Conservation (phyloP, 2,329 filamentous ascomycete species). For the Ustilaginoidea virens region DNA sequence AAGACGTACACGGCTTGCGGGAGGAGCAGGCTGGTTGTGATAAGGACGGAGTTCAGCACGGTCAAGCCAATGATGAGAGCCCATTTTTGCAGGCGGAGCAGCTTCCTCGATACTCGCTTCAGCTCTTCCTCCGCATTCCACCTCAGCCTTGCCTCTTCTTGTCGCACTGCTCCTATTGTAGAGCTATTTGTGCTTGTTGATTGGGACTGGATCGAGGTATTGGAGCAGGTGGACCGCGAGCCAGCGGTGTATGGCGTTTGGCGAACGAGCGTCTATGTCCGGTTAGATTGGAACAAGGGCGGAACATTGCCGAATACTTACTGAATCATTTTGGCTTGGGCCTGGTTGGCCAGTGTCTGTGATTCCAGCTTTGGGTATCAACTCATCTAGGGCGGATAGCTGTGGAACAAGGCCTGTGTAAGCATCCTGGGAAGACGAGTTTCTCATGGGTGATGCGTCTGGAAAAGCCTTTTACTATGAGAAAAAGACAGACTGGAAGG, state of each 20-base stretch:
- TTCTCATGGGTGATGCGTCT: no score
- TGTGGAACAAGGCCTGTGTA: no score
- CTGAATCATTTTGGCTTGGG: no score
- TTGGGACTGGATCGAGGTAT: conserved; percentile 8
- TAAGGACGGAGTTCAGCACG: conserved; percentile 19
- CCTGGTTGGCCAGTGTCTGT: no score
- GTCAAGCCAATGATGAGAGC: conserved; percentile 19
- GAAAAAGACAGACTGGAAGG: no score
- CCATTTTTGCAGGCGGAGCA: conserved; percentile 24
- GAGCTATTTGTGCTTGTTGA: conserved; percentile 18
- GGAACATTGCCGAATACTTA: conserved; percentile 7
- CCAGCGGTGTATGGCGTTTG: conserved; percentile 8
- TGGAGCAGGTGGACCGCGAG: conserved; percentile 16
- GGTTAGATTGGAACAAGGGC: no score
- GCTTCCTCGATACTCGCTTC: conserved; percentile 19
- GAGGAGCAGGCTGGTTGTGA: conserved; percentile 20
- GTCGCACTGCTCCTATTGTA: conserved; percentile 19
- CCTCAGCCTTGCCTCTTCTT: conserved; percentile 22
- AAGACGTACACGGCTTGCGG: conserved; percentile 27
- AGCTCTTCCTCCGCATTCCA: conserved; percentile 25
- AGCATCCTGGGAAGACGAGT: no score
- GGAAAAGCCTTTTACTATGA: no score
- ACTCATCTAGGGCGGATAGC: no score
- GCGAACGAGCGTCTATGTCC: conserved; percentile 16
- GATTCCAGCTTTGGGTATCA: no score